Base-by-base conservation (phyloP, 1,284 basidiomycete genomes). In the Irpex lacteus region DNA sequence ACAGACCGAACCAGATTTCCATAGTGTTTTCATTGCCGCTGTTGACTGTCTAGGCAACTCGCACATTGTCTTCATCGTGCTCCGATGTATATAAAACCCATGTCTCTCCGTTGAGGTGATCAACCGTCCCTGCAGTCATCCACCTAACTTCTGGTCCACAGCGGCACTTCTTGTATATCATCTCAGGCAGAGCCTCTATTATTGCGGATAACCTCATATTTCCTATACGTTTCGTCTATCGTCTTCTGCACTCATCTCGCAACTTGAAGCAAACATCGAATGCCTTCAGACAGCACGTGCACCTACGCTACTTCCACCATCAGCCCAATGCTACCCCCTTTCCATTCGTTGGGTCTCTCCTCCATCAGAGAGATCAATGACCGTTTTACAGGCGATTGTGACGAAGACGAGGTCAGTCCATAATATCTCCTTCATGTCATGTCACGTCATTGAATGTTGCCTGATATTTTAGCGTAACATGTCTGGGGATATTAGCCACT, bases 291-390 rank as follows among this genome's bases (percentile, higher is more conserved):
- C 50, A 49, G 15, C 58, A 50, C 47, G 13, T 49, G 15, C 18
- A 44, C 26, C 49, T 68, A 34, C 32, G 32, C 68, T 56, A 70
- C 71, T 57, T 37, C 62, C 64, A 69, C 75, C 64, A 70, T 73
- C 66, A 83, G 84, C 47, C 84, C 85, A 37, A 83, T 81, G 1
- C 82, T 88, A 13, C 87, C 87, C n/a, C 76, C 87, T 15, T 76
- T 89, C 26, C 82, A 80, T 62, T 75, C 82, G 13, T 81, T 88
- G 56, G 74, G 81, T 63, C 78, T 86, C 62, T 81, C 78, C 52
- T 69, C 73, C 61, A 69, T 66, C 69, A 61, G 66, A 61, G 67
- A 70, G 47, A 15, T 61, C 69, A 64, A 71, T 65, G 68, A 69
- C 61, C 63, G 60, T 21, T 61, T 65, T 7, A 68, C 70, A 61